Evolutionary conservation across 495 filamentous ascomycete species (phyloP).

Genomic region (Penicillium verhagenii): DNA sequence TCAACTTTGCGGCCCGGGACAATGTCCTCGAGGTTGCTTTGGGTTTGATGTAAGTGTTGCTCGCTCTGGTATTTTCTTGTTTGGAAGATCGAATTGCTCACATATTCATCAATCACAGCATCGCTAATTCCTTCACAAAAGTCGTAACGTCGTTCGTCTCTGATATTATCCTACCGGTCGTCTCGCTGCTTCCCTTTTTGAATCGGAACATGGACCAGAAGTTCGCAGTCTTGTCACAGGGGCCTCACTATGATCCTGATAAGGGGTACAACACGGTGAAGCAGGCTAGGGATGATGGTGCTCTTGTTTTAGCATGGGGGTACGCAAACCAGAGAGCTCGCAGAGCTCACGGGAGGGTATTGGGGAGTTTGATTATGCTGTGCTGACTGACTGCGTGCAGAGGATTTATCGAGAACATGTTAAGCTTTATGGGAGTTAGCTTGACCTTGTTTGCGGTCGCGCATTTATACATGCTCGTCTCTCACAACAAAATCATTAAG

Average conservation of each 20-base stretch:
- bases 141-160: conserved; percentile 71
- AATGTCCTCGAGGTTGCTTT: conserved; percentile 76
- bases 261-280: conserved; percentile 66
- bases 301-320: conserved; percentile 71
- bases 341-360: background rate
- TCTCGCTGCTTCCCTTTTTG: conserved; percentile 67
- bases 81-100: too few species aligned
- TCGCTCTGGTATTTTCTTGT: too few species aligned
- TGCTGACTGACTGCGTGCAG: conserved; percentile 28
- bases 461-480: conserved; percentile 60
- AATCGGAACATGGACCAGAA: conserved; percentile 73
- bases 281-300: conserved; percentile 67
- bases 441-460: conserved; percentile 64
- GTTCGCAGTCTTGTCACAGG: conserved; percentile 62
- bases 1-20: conserved; percentile 69
- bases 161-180: conserved; percentile 66
- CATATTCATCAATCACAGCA: too few species aligned
- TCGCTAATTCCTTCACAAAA: conserved; percentile 70
- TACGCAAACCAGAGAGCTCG: conserved; percentile 36
- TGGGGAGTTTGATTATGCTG: too few species aligned
- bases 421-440: conserved; percentile 67
- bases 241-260: conserved; percentile 45
- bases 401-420: conserved; percentile 61
- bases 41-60: conserved; percentile 62
- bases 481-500: conserved; percentile 68